Base-by-base conservation (phyloP, 2,329 filamentous ascomycete genomes). In the Alternaria ventricosa region DNA sequence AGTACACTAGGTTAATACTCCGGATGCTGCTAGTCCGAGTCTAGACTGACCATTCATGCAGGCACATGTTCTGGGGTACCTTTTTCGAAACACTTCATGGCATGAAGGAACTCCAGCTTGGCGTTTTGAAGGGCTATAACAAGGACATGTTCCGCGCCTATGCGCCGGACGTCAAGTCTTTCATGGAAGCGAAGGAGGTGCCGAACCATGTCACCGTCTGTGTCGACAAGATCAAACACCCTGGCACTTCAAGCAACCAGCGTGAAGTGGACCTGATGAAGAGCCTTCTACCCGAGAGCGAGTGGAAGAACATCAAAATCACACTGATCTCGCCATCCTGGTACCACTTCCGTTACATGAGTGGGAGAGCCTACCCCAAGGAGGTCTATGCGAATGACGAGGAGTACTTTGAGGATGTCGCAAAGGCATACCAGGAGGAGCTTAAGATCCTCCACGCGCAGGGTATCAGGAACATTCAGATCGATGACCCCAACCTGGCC, bases 311-410 rank as follows among this genome's bases (percentile, higher is more conserved):
- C 67, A 87, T 89, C 78, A 91, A 92, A 82, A 85, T 92, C 69
- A 91, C 89, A 18, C 81, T 92, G 71, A 87, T 89, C 18, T 87
- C 89, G 5, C 88, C 89, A 2, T 87, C 87, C 76, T 91, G 89
- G 86, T 92, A 91, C 75, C 90, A 93, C 78, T 83, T 90, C 73
- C 85, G 89, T 54, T 88, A 88, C 75, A 84, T 86, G 77, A 84
- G 87, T 64, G 81, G 81, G 28, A 80, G 79, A 57, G 80, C 80
- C n/a, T 84, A 82, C 62, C 76, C 80, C 10, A 78, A 81, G 65
- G 82, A 82, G 6, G 80, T 82, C 7, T 84, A 84, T 63, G 73
- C 74, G 12, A 82, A 77, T 54, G 83, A 84, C 55, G 80, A 83
- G 43, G 82, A 84, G 62, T 84, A 84, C 66, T 84, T 84, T 55